Percentiles rank a stretch among this genome's conserved stretches.
Conservation (phyloP, 1,284 basidiomycete genomes). For the Trametes pubescens region DNA sequence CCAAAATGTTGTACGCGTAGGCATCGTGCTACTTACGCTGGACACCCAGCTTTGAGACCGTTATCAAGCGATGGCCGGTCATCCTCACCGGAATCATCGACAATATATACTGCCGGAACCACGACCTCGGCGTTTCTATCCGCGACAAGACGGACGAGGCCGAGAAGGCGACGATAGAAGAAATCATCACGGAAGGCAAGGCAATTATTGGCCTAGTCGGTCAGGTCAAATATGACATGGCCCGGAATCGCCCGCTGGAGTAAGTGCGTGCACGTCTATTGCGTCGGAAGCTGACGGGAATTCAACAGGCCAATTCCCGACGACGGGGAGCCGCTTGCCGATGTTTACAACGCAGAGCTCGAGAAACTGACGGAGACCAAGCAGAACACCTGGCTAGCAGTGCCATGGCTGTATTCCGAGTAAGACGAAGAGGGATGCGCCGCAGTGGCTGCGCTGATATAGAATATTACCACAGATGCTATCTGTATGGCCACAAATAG, state of each 20-base stretch:
- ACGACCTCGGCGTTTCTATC: slow-evolving; percentile 51
- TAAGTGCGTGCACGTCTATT: slow-evolving; percentile 47
- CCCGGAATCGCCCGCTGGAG: slow-evolving; percentile 79
- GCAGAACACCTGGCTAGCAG: slow-evolving; percentile 87
- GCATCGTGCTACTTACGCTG: too few relatives aligned
- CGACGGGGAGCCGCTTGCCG: too few relatives aligned
- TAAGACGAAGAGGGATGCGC: slow-evolving; percentile 44
- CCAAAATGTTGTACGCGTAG: background rate
- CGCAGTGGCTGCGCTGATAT: background rate
- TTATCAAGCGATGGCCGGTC: slow-evolving; percentile 84
- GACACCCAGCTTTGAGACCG: slow-evolving; percentile 60
- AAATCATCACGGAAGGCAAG: slow-evolving; percentile 76
- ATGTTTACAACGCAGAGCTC: too few relatives aligned
- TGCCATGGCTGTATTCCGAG: slow-evolving; percentile 96
- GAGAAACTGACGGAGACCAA: slow-evolving; percentile 52
- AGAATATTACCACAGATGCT: slow-evolving; percentile 14
- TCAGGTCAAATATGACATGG: slow-evolving; percentile 91
- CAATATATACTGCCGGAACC: slow-evolving; percentile 67
- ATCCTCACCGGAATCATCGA: slow-evolving; percentile 87
- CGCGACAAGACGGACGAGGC: slow-evolving; percentile 29
- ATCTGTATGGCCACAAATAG: slow-evolving; percentile 60
- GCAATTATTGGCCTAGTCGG: slow-evolving; percentile 82
- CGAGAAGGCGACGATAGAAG: slow-evolving; percentile 37
- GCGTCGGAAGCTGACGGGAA: too few relatives aligned
- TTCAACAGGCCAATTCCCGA: background rate